Conservation (phyloP, 345 rosid species). For the Aquilaria yunnanensis region DNA sequence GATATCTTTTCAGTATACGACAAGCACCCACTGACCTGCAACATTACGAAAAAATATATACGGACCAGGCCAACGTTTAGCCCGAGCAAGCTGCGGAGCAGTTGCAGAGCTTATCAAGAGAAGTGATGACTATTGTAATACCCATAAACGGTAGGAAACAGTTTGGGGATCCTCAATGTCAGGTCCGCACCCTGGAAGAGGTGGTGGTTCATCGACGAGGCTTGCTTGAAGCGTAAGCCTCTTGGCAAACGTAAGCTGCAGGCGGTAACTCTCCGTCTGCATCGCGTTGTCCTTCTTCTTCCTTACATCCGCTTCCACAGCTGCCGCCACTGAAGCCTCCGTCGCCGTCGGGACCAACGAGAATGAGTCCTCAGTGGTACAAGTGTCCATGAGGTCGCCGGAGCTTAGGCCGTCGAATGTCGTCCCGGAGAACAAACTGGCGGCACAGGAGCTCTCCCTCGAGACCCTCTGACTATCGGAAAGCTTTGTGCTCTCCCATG, state of each 20-base stretch:
- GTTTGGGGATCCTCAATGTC: conserved; percentile 33
- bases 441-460: conserved; percentile 67
- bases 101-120: background rate
- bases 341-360: conserved; percentile 24
- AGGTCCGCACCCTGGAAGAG: conserved; percentile 20
- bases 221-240: conserved; percentile 52
- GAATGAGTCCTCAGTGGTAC: conserved; percentile 10
- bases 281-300: conserved; percentile 25
- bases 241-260: conserved; percentile 72
- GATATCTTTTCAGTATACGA: conserved; percentile 71
- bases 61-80: background rate
- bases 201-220: conserved; percentile 32
- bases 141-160: conserved; percentile 81
- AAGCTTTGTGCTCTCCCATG: conserved; percentile 14
- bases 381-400: conserved; percentile 38
- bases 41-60: background rate
- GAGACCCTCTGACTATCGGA: conserved; percentile 36
- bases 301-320: conserved; percentile 23
- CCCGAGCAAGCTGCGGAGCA: too few relatives aligned
- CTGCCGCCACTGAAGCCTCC: conserved; percentile 28
- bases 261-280: conserved; percentile 46
- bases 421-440: conserved; percentile 42
- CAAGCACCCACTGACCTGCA: conserved; percentile 75
- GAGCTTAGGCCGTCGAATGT: conserved; percentile 47
- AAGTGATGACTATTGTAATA: conserved; percentile 12